Percentiles rank a stretch among this genome's conserved stretches.
These are phyloP conservation scores for Penicillium odoratum DNA, from an alignment of 495 filamentous ascomycete species.

Conservation along the genomic window DNA sequence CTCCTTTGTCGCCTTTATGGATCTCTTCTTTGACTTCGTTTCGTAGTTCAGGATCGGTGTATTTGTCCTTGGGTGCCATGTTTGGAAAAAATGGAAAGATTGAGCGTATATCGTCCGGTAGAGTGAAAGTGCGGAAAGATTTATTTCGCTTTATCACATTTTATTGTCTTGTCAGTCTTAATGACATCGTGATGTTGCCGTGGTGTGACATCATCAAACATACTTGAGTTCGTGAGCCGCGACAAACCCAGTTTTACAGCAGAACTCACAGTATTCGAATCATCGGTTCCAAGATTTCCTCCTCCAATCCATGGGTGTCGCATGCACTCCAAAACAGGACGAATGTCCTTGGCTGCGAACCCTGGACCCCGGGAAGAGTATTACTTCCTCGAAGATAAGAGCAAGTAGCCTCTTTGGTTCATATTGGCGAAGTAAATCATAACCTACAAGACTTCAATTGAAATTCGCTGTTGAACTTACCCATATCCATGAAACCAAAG, in stretches of 20 bases:
- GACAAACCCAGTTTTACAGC: neutral
- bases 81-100: conserved; percentile 5
- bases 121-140: neutral
- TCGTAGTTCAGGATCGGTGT: conserved; percentile 48
- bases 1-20: conserved; percentile 47
- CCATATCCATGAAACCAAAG: too few relatives aligned
- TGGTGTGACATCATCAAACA: neutral
- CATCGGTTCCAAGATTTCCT: neutral
- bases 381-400: too few relatives aligned
- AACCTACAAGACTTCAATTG: too few relatives aligned
- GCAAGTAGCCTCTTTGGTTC: too few relatives aligned
- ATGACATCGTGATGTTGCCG: neutral
- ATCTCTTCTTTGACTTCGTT: conserved; percentile 50
- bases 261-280: too few relatives aligned
- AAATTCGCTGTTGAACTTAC: too few relatives aligned
- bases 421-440: too few relatives aligned
- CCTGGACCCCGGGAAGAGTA: too few relatives aligned
- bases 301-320: too few relatives aligned
- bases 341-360: too few relatives aligned
- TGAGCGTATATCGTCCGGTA: neutral
- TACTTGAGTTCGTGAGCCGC: neutral
- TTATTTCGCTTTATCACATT: neutral
- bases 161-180: neutral
- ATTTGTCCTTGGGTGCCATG: conserved; percentile 51
- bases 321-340: too few relatives aligned